Evolutionary conservation across 208 protist genomes (phyloP).

Genomic region (Balamuthia mandrillaris): DNA sequence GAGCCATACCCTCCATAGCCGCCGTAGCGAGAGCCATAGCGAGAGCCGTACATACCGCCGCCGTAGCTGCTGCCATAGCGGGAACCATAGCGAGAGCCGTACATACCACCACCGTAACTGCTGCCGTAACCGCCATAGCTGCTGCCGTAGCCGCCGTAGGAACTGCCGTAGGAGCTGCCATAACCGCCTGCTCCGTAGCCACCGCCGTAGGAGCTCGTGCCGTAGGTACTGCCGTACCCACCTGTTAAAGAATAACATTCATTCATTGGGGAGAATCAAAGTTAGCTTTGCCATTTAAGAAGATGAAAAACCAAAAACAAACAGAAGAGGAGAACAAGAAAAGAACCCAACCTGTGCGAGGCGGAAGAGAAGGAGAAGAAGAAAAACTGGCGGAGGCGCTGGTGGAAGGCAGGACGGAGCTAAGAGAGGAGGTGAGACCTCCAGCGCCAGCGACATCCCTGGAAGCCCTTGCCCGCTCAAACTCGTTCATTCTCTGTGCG

Average conservation of each 20-base stretch:
- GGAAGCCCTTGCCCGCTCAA: neutral
- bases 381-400: neutral
- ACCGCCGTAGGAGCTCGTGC: neutral
- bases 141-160: neutral
- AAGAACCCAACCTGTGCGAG: neutral
- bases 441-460: neutral
- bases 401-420: neutral
- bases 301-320: neutral
- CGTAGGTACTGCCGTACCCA: neutral
- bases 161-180: neutral
- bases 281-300: neutral
- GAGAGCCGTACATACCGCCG: neutral
- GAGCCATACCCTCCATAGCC: neutral
- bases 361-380: neutral
- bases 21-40: conserved; percentile 31
- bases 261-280: neutral
- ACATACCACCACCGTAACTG: neutral
- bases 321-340: neutral
- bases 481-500: conserved; percentile 34
- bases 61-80: neutral
- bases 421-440: neutral
- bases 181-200: neutral
- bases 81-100: neutral
- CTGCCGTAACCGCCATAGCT: neutral
- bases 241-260: neutral